Conservation (phyloP, 2,329 filamentous ascomycete species). For the Aureobasidium sp. region DNA sequence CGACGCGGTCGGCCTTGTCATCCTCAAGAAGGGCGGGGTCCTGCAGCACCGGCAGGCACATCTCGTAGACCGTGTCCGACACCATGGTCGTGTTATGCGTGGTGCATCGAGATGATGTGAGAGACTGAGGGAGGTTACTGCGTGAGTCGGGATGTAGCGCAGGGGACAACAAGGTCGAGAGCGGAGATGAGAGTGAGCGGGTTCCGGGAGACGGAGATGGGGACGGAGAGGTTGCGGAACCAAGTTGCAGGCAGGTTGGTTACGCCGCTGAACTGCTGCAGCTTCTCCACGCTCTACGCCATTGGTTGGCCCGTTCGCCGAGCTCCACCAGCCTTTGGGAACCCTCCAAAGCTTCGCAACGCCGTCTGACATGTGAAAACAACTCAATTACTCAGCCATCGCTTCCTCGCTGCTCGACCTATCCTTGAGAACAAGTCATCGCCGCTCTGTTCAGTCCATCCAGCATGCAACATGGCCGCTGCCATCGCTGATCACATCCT, state of each 20-base stretch:
- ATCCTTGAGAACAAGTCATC: no score
- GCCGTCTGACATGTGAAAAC: neutral
- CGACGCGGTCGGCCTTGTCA: conserved; percentile 86
- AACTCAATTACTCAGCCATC: neutral
- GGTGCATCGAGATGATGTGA: neutral
- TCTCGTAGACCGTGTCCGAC: conserved; percentile 84
- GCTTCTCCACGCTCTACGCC: neutral
- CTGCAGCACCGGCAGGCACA: conserved; percentile 81
- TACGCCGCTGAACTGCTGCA: neutral
- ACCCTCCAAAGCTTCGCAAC: neutral
- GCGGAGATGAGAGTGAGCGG: neutral
- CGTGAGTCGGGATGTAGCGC: neutral
- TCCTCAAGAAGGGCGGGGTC: conserved; percentile 80
- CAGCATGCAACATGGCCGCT: neutral
- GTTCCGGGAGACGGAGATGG: neutral
- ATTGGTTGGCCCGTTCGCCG: no score
- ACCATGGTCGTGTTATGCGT: conserved; percentile 55
- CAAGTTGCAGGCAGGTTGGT: neutral
- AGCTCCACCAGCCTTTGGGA: no score
- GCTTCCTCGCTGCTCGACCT: neutral
- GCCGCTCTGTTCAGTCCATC: no score
- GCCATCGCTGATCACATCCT: conserved; percentile 22
- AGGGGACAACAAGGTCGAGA: neutral
- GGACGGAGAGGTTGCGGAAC: neutral
- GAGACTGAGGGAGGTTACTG: no score